Conservation (phyloP, 2,329 filamentous ascomycete genomes). For the Alternaria consortialis region DNA sequence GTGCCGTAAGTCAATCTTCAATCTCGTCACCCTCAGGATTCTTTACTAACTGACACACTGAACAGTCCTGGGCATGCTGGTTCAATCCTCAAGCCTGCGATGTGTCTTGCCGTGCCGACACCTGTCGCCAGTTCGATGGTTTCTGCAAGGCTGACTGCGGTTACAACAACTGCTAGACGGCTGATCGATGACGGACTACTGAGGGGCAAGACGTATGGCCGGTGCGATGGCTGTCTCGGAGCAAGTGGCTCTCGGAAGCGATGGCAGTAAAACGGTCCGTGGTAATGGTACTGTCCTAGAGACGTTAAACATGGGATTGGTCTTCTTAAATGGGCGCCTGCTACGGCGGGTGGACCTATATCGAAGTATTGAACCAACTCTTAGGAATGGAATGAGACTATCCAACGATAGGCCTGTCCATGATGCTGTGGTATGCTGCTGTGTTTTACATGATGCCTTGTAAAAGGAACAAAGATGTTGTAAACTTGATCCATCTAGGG, state of each 20-base stretch:
- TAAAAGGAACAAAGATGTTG: not conserved
- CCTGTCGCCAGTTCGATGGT: not conserved
- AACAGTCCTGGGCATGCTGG: not conserved
- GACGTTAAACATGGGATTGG: not conserved
- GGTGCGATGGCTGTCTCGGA: not conserved
- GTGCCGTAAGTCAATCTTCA: not conserved
- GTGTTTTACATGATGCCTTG: not conserved
- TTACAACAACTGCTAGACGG: not conserved
- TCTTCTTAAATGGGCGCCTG: not conserved
- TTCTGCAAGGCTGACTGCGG: slow-evolving; percentile 31
- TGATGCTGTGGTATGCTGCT: not conserved
- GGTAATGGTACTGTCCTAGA: not conserved
- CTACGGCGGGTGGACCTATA: not conserved
- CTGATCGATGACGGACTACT: not conserved
- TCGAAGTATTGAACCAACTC: not conserved
- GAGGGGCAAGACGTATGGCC: not conserved
- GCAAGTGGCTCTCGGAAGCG: rapidly evolving
- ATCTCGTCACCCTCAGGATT: rapidly evolving
- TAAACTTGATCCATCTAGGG: no score
- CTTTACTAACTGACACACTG: not conserved
- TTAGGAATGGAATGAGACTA: not conserved
- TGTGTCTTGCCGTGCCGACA: not conserved
- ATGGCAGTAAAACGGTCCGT: rapidly evolving
- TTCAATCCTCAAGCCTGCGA: not conserved
- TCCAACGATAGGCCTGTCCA: not conserved